Base-by-base conservation (phyloP, 2,329 filamentous ascomycete species). In the Nigrospora sphaerica region DNA sequence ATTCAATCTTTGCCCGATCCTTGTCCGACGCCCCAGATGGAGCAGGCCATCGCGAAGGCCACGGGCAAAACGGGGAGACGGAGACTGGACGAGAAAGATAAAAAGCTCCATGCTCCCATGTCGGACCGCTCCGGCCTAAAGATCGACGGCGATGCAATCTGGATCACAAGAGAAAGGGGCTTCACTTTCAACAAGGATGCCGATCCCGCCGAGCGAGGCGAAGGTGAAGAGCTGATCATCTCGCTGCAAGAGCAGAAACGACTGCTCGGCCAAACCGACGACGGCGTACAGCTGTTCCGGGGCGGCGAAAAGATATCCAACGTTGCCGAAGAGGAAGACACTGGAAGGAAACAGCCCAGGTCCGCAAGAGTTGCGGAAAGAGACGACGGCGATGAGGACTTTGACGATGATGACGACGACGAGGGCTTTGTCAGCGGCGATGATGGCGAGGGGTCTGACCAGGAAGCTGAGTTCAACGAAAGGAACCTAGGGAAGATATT, bases 121-220 rank as follows among this genome's bases (percentile, higher is more conserved):
- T 95, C 91, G 23, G 93, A 98, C 67, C 90, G 95, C 32, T 95
- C 91, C 54, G 93, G 93, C 58, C 80, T 98, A 12, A 83, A 97
- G 62, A 92, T 98, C 44, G 93, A 98, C 55, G 95, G 95, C 50
- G 93, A 98, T 67, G 91, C 92, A 9, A 91, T 98, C 34, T 98
- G 95, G 71, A 96, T 85, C 49, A 84, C 81, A 11, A 71, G 78
- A 47, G 80, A 85, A 44, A 84, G 83, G 56, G 81, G 81, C 0
- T 85, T 85, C 56, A 95, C 80, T 4, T 96, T 98, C 54, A 75
- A 84, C 62, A 77, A 75, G 53, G 78, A 81, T 31, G 75, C 67
- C 3, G 82, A 88, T 12, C 77, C 81, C 12, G 77, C 77, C 31
- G 87, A 95, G 56, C 81, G 88, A 39, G 93, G 93, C n/a, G 77